A percentile compares a stretch with the other conserved stretches of the same genome.
phyloP scores from a whole-genome alignment of 2,329 filamentous ascomycete genomes.

The Claviceps purpurea region DNA sequence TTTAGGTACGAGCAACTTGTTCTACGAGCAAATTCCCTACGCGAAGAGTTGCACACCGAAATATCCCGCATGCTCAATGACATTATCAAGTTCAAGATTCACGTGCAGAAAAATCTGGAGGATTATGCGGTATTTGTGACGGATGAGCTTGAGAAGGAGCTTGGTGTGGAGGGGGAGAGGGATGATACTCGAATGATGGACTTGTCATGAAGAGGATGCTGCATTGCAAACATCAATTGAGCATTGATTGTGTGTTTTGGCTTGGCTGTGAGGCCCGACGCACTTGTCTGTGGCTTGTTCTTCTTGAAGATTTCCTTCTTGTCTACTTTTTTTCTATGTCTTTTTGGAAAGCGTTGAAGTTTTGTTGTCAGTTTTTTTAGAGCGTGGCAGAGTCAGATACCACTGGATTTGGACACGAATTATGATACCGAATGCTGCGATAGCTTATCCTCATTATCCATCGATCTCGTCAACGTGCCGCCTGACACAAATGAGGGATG shows the following conservation, averaged over 20 bases:
- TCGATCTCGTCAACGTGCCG: not conserved
- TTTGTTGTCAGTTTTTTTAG: not conserved
- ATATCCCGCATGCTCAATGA: conserved; percentile 94
- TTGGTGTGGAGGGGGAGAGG: conserved; percentile 47
- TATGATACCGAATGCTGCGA: not conserved
- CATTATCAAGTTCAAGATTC: conserved; percentile 96
- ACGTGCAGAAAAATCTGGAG: conserved; percentile 83
- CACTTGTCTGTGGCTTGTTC: too few relatives aligned
- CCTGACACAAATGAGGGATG: too few relatives aligned
- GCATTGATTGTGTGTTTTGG: too few relatives aligned
- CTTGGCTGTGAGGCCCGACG: too few relatives aligned
- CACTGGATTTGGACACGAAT: conserved; percentile 3
- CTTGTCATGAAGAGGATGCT: conserved; percentile 4
- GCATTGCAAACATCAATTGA: not conserved
- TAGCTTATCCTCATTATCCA: not conserved
- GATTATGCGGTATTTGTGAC: conserved; percentile 90
- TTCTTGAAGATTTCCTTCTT: not conserved
- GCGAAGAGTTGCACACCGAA: conserved; percentile 97
- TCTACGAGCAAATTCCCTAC: conserved; percentile 66
- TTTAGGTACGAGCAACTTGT: conserved; percentile 81
- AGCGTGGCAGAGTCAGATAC: conserved; percentile 2
- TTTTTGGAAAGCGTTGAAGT: not conserved
- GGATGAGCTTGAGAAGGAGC: conserved; percentile 79
- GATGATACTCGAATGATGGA: conserved; percentile 42
- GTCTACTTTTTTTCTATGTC: not conserved